These are phyloP conservation scores for Ophiostoma australiae DNA, from an alignment of 2,329 filamentous ascomycete genomes.

Conservation along the genomic window DNA sequence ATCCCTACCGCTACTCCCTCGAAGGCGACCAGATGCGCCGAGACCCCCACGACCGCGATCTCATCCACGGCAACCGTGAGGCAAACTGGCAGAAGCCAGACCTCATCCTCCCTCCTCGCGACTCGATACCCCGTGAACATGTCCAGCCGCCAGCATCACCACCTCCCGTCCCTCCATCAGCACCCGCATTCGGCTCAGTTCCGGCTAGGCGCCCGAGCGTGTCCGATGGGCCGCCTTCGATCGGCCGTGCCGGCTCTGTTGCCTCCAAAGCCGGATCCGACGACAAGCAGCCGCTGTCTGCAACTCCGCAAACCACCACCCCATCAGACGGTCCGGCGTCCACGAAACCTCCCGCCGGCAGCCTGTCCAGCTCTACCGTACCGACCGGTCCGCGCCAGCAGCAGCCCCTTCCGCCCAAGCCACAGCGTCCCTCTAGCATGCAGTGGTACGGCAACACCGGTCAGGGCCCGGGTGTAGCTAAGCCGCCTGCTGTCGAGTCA, in stretches of 20 bases:
- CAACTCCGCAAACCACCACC: slow-evolving; percentile 31
- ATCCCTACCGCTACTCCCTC: slow-evolving; percentile 37
- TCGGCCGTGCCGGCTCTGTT: slow-evolving; percentile 36
- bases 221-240: slow-evolving; percentile 36
- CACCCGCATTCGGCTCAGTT: slow-evolving; percentile 54
- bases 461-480: slow-evolving; percentile 34
- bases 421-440: slow-evolving; percentile 49
- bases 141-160: slow-evolving; percentile 48
- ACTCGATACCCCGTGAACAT: slow-evolving; percentile 44
- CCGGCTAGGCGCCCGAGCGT: slow-evolving; percentile 43
- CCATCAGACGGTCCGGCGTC: slow-evolving; percentile 17
- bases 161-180: slow-evolving; percentile 53
- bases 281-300: slow-evolving; percentile 44
- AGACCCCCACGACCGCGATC: slow-evolving; percentile 48
- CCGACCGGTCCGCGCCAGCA: slow-evolving; percentile 47
- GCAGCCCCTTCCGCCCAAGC: slow-evolving; percentile 36
- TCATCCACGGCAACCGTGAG: slow-evolving; percentile 42
- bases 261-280: slow-evolving; percentile 48
- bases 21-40: slow-evolving; percentile 36
- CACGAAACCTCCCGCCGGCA: slow-evolving; percentile 35
- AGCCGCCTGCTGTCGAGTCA: slow-evolving; percentile 46
- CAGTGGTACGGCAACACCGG: slow-evolving; percentile 56
- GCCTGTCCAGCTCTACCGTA: slow-evolving; percentile 39
- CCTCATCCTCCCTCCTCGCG: slow-evolving; percentile 45
- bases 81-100: slow-evolving; percentile 51